Evolutionary conservation across 139 green algal species (phyloP).

Genomic region (Pseudopediastrum boryanum): DNA sequence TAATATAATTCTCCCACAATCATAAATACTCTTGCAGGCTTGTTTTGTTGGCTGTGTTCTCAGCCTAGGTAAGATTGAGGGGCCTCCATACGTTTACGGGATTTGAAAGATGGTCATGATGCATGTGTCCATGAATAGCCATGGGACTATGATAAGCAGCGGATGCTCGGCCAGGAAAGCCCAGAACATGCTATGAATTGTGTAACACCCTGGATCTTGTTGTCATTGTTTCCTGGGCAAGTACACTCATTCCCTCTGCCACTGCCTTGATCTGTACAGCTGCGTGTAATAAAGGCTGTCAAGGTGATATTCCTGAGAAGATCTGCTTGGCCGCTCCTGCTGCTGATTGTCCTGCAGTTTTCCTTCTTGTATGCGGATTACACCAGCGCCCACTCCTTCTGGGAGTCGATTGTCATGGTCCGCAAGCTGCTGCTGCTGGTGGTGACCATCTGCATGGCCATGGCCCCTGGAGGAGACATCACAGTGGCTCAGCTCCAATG

Average conservation of each 20-base stretch:
- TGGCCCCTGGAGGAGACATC: background rate
- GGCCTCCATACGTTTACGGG: background rate
- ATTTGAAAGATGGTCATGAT: background rate
- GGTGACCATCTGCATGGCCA: constrained; percentile 9
- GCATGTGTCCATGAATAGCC: background rate
- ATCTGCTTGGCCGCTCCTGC: background rate
- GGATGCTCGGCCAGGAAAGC: too few species aligned
- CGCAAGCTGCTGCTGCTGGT: constrained; percentile 6
- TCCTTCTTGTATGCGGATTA: constrained; percentile 24
- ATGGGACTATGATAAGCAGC: background rate
- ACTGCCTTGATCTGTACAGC: too few species aligned
- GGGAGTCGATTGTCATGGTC: constrained; percentile 2
- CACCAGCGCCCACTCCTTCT: background rate
- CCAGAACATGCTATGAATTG: too few species aligned
- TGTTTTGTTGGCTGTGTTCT: background rate
- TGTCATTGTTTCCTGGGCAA: background rate
- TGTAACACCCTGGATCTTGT: background rate
- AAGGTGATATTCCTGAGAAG: too few species aligned
- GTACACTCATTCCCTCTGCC: background rate
- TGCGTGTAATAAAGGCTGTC: too few species aligned
- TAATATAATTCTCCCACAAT: background rate
- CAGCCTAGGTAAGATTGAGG: too few species aligned
- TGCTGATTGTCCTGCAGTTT: constrained; percentile 3
- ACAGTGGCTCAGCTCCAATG: background rate
- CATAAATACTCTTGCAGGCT: background rate